Conservation (phyloP, 495 filamentous ascomycete species). For the Penicillium samsonianum region DNA sequence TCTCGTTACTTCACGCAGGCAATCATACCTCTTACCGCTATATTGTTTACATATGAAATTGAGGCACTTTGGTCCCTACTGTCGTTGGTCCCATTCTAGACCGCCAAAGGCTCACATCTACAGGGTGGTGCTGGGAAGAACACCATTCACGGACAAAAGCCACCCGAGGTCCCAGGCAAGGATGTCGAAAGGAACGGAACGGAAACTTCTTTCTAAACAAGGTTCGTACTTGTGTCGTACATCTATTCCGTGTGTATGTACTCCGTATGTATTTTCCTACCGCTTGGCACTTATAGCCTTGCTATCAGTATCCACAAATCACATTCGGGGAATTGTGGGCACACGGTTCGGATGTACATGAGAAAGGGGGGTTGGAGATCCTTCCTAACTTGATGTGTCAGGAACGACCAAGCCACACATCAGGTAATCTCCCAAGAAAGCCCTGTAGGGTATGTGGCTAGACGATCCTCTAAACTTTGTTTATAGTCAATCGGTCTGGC, state of each 20-base stretch:
- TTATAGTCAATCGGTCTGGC: not conserved
- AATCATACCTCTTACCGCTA: constrained; percentile 3
- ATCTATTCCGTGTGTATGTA: not conserved
- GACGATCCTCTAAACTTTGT: constrained; percentile 6
- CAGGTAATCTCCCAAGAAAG: not conserved
- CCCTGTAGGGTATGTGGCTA: not conserved
- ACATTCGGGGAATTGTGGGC: constrained; percentile 2
- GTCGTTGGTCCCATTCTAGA: not conserved
- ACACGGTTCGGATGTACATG: constrained; percentile 1
- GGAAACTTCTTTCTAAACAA: not conserved
- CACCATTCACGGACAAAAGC: not conserved
- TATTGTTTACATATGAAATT: not conserved
- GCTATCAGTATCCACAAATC: constrained; percentile 2
- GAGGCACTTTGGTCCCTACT: not conserved
- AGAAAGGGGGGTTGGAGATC: not conserved
- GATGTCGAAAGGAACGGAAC: not conserved
- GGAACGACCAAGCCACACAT: not conserved
- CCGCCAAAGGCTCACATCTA: not conserved
- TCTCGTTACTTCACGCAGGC: not conserved
- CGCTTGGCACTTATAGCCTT: not conserved
- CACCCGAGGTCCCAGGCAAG: not conserved
- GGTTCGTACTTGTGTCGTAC: not conserved
- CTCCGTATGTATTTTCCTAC: not conserved
- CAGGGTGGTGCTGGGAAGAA: not conserved
- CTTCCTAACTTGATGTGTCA: not conserved